These are phyloP conservation scores for Brettanomyces custersianus DNA, from an alignment of 805 yeast genomes.

Conservation along the genomic window DNA sequence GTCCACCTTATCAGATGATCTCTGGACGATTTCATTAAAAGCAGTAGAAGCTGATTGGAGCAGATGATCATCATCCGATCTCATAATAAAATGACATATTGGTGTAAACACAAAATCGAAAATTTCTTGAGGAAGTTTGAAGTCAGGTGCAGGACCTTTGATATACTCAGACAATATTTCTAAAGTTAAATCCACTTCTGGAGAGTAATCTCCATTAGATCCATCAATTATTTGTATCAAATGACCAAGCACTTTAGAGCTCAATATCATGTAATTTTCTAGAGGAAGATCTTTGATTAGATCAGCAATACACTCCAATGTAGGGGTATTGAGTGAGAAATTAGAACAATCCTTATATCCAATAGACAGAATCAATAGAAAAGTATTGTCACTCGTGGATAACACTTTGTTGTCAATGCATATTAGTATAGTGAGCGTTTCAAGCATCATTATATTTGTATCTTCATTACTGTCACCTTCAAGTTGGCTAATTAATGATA, in stretches of 20 bases:
- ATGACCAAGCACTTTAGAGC: slow-evolving; percentile 45
- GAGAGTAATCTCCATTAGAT: slow-evolving; percentile 40
- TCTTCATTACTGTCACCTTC: slow-evolving; percentile 68
- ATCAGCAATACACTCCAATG: slow-evolving; percentile 59
- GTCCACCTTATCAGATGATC: slow-evolving; percentile 27
- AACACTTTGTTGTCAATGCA: slow-evolving; percentile 32
- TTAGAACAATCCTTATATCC: slow-evolving; percentile 71
- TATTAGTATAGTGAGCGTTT: slow-evolving; percentile 53
- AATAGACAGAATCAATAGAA: slow-evolving; percentile 51
- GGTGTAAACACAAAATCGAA: slow-evolving; percentile 36
- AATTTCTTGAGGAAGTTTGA: slow-evolving; percentile 21
- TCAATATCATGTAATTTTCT: slow-evolving; percentile 35
- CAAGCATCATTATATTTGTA: slow-evolving; percentile 63
- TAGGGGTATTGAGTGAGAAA: slow-evolving; percentile 55
- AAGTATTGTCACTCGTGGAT: slow-evolving; percentile 27
- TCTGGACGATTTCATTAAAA: slow-evolving; percentile 48
- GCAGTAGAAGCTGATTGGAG: slow-evolving; percentile 72
- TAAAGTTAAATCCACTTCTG: slow-evolving; percentile 49
- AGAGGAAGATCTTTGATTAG: slow-evolving; percentile 41
- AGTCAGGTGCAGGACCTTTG: slow-evolving; percentile 26
- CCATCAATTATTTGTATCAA: slow-evolving; percentile 32
- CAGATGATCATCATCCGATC: slow-evolving; percentile 64
- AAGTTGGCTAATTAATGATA: slow-evolving; percentile 35
- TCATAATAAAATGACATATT: slow-evolving; percentile 30
- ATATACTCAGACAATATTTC: slow-evolving; percentile 49